Percentiles rank a stretch among this genome's conserved stretches.
Conservation (phyloP, 1,139 yeast species). For the Blastobotrys capitulatus region DNA sequence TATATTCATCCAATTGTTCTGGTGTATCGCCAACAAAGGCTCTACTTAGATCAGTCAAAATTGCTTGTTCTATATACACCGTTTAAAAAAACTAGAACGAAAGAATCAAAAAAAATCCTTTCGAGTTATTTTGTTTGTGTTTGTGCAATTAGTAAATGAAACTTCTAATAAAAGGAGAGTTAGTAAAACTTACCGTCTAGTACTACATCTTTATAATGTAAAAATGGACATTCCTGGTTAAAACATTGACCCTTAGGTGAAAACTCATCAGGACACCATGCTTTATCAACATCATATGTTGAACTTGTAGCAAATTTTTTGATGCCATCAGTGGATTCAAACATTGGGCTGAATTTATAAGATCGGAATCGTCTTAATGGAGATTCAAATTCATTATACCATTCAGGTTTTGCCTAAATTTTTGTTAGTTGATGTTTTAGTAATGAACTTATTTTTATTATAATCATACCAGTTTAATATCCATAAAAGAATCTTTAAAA, state of each 20-base stretch:
- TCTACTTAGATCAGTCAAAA: slow-evolving; percentile 20
- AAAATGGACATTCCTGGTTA: slow-evolving; percentile 22
- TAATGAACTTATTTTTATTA: background rate
- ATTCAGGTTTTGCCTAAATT: slow-evolving; percentile 17
- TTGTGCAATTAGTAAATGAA: background rate
- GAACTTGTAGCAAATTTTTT: background rate
- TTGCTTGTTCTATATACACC: slow-evolving; percentile 17
- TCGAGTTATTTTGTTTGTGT: too few species aligned
- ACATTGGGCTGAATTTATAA: slow-evolving; percentile 30
- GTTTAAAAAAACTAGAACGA: too few species aligned
- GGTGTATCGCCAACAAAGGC: slow-evolving; percentile 24
- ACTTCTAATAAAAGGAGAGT: background rate
- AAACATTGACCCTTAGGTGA: slow-evolving; percentile 22
- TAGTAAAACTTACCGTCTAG: slow-evolving; percentile 20
- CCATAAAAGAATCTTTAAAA: slow-evolving; percentile 14
- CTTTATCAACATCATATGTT: slow-evolving; percentile 13
- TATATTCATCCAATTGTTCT: slow-evolving; percentile 22
- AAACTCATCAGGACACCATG: slow-evolving; percentile 21
- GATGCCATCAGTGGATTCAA: background rate
- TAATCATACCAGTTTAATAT: slow-evolving; percentile 14
- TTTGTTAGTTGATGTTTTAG: background rate
- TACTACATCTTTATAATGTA: slow-evolving; percentile 29
- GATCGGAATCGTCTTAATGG: slow-evolving; percentile 28
- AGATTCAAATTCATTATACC: slow-evolving; percentile 25
- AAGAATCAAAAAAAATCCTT: background rate